A percentile compares a stretch with the other conserved stretches of the same genome.
phyloP scores from a whole-genome alignment of 2,329 filamentous ascomycete genomes.

The Trichoderma pleuroti region DNA sequence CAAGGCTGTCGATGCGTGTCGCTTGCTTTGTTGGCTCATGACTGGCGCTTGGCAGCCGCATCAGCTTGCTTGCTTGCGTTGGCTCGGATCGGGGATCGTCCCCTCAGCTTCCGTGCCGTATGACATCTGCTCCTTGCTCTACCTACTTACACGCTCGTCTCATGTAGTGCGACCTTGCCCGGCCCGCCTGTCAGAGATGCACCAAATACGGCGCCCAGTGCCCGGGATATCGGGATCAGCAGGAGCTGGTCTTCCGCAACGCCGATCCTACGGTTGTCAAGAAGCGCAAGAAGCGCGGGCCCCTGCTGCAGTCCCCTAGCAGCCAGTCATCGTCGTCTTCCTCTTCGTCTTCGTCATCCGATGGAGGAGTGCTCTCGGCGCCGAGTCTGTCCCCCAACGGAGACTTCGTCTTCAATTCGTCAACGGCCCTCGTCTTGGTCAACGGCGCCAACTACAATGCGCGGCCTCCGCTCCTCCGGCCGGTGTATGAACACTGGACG shows the following conservation, averaged over 20 bases:
- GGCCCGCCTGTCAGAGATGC: constrained; percentile 39
- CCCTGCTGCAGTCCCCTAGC: constrained; percentile 18
- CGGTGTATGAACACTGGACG: constrained; percentile 38
- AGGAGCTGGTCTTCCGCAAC: constrained; percentile 40
- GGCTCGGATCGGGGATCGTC: not conserved
- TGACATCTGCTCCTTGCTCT: not conserved
- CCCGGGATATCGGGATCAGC: constrained; percentile 39
- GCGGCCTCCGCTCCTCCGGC: constrained; percentile 22
- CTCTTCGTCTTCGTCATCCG: constrained; percentile 7
- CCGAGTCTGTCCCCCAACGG: not conserved
- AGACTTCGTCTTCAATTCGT: constrained; percentile 15
- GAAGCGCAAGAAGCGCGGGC: constrained; percentile 31
- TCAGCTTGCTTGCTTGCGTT: not conserved
- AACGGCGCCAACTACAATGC: not conserved
- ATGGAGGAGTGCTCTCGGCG: constrained; percentile 16
- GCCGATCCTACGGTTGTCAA: constrained; percentile 29
- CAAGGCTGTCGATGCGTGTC: not conserved
- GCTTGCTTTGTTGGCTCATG: not conserved
- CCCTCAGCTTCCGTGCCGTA: not conserved
- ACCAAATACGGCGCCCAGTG: constrained; percentile 40
- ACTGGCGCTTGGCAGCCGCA: not conserved
- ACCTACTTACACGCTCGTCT: not conserved
- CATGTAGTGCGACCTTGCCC: constrained; percentile 38
- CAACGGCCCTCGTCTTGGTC: not conserved
- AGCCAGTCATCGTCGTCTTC: constrained; percentile 11